Conservation (phyloP, 108 stramenopile genomes). For the Cyclotella baltica region DNA sequence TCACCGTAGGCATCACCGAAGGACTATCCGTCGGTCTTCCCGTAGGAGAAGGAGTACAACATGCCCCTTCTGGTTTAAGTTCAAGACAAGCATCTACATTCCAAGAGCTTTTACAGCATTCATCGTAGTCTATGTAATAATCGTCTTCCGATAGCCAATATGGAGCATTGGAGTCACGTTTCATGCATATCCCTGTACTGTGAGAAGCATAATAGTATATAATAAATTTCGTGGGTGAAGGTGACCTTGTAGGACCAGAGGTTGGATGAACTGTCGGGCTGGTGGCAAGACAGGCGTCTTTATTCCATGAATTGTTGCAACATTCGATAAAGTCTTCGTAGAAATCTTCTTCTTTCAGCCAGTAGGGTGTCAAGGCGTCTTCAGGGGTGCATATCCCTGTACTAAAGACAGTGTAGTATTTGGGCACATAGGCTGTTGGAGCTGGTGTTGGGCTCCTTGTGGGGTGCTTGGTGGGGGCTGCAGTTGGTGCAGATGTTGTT, state of each 20-base stretch:
- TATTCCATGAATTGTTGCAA: not conserved
- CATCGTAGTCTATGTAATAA: not conserved
- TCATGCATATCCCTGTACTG: not conserved
- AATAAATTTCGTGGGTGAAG: not conserved
- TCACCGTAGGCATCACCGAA: not conserved
- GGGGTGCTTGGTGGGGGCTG: no score
- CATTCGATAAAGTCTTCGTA: not conserved
- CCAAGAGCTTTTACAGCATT: conserved; percentile 4
- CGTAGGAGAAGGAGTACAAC: not conserved
- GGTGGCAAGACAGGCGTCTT: not conserved
- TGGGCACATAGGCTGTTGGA: not conserved
- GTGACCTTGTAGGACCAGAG: not conserved
- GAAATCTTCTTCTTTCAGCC: not conserved
- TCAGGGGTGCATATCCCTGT: not conserved
- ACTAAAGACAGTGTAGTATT: not conserved
- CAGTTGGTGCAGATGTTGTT: no score
- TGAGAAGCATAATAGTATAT: not conserved
- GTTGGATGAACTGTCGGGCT: not conserved
- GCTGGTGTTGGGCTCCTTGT: not conserved
- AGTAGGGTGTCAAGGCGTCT: not conserved
- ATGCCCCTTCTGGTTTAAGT: not conserved
- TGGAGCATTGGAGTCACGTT: not conserved
- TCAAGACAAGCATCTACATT: not conserved
- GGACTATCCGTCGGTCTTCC: not conserved
- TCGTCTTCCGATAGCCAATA: not conserved